Evolutionary conservation across 805 yeast species (phyloP).

Genomic region (Starmerella vitae): DNA sequence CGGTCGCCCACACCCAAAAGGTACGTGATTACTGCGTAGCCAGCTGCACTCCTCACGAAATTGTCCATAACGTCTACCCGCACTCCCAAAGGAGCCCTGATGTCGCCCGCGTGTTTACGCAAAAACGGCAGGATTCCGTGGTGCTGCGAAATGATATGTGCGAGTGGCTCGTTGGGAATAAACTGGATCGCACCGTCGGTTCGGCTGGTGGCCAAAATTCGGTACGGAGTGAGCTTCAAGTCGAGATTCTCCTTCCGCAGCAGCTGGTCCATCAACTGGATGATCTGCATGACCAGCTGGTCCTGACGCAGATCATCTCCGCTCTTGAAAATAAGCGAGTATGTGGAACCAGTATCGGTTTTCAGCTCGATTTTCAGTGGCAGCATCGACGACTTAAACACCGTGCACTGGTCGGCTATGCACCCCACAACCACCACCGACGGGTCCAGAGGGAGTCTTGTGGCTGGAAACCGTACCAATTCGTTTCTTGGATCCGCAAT

Average conservation of each 20-base stretch:
- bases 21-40: conserved; percentile 92
- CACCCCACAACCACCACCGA: conserved; percentile 58
- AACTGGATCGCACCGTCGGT: conserved; percentile 88
- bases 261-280: conserved; percentile 78
- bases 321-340: conserved; percentile 80
- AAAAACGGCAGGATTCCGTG: conserved; percentile 68
- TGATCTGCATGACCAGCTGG: conserved; percentile 89
- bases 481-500: conserved; percentile 37
- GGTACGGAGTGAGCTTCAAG: conserved; percentile 73
- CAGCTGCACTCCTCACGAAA: conserved; percentile 90
- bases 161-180: conserved; percentile 83
- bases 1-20: conserved; percentile 94
- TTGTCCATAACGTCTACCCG: conserved; percentile 71
- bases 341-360: conserved; percentile 39
- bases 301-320: conserved; percentile 96
- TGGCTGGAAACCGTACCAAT: conserved; percentile 35
- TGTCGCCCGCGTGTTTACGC: conserved; percentile 49
- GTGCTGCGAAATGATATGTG: conserved; percentile 55
- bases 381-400: conserved; percentile 80
- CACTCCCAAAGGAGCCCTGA: conserved; percentile 30
- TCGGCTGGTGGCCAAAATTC: conserved; percentile 79
- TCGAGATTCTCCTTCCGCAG: conserved; percentile 82
- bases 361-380: conserved; percentile 75
- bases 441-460: conserved; percentile 76
- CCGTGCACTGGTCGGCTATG: conserved; percentile 64